Percentiles rank a stretch among this genome's conserved stretches.
Evolutionary conservation across 805 yeast species (phyloP).

Genomic region (Naumovozyma castellii): DNA sequence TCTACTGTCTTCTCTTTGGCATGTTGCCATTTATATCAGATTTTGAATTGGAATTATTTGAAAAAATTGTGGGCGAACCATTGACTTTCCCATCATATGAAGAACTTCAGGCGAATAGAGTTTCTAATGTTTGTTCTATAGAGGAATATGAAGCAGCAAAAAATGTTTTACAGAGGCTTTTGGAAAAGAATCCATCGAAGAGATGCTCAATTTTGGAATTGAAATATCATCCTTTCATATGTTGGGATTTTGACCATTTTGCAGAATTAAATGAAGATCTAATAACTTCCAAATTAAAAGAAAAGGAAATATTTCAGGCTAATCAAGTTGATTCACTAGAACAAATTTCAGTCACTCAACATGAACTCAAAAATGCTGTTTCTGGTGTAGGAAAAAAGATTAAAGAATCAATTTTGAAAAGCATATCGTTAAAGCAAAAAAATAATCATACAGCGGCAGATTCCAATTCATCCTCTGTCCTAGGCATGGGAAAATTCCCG

Average conservation of each 20-base stretch:
- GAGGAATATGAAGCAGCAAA: constrained; percentile 40
- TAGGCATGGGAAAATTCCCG: background rate
- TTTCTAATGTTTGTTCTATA: constrained; percentile 28
- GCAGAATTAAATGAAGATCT: constrained; percentile 8
- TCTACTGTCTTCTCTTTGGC: constrained; percentile 83
- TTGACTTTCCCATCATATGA: constrained; percentile 46
- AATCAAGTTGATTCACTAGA: constrained; percentile 22
- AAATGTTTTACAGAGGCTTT: constrained; percentile 51
- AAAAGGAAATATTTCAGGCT: constrained; percentile 19
- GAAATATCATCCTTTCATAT: constrained; percentile 65
- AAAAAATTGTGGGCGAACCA: constrained; percentile 59
- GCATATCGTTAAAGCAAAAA: constrained; percentile 5
- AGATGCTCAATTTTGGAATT: constrained; percentile 66
- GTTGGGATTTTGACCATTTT: constrained; percentile 31
- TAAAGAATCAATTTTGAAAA: constrained; percentile 27
- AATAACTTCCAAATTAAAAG: constrained; percentile 13
- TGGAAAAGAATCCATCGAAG: constrained; percentile 58
- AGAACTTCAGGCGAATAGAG: constrained; percentile 19
- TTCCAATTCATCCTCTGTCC: background rate
- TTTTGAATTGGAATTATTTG: constrained; percentile 59
- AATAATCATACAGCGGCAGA: background rate
- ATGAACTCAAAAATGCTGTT: constrained; percentile 70
- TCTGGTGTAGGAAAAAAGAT: constrained; percentile 69
- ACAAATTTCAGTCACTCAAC: constrained; percentile 51
- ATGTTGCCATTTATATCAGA: constrained; percentile 81